phyloP scores from a whole-genome alignment of 192 early-diverging fungal genomes.

The Lobosporangium transversale region DNA sequence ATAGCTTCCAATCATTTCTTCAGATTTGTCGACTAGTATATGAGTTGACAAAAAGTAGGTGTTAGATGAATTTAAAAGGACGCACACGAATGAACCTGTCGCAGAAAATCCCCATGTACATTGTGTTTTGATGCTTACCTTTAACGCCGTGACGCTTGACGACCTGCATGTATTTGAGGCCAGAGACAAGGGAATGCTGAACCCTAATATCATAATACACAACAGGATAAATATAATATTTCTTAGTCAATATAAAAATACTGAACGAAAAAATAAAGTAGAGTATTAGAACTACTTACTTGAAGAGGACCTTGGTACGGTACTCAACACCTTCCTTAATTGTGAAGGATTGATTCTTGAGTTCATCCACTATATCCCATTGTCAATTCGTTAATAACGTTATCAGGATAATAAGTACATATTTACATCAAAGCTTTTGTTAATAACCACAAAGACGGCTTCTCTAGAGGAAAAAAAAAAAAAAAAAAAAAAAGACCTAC shows the following conservation, averaged over 20 bases:
- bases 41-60: background rate
- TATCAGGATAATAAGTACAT: no score
- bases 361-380: conserved; percentile 71
- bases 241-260: background rate
- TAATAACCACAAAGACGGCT: no score
- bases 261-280: background rate
- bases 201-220: conserved; percentile 55
- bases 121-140: conserved; percentile 17
- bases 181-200: conserved; percentile 94
- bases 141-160: conserved; percentile 82
- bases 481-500: no score
- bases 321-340: conserved; percentile 98
- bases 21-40: conserved; percentile 82
- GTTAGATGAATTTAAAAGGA: no score
- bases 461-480: no score
- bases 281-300: conserved; percentile 45
- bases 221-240: background rate
- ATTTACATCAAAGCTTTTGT: no score
- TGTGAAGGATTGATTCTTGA: conserved; percentile 78
- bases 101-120: background rate
- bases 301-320: conserved; percentile 92
- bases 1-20: conserved; percentile 98
- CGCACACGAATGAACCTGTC: background rate
- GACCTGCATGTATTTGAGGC: conserved; percentile 94
- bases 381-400: no score